Base-by-base conservation (phyloP, 441 rosid genomes). In the Melastoma candidum region DNA sequence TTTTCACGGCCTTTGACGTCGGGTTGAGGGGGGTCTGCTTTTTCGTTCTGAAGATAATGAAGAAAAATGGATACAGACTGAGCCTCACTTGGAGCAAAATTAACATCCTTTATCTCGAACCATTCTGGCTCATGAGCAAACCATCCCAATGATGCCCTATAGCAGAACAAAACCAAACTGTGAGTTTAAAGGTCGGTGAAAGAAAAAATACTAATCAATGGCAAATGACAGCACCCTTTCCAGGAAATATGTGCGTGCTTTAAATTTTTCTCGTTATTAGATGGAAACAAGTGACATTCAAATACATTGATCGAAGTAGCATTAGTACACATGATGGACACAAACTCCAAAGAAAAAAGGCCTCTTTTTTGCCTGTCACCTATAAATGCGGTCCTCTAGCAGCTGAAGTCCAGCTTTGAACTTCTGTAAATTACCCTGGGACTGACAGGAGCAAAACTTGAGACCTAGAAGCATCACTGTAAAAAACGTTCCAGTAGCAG, bases 401-500 rank as follows among this genome's bases (percentile, higher is more conserved):
- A 94, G 77, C 67, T 85, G 92, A 73, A 87, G 96, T 63, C 90
- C 99, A 49, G 76, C 61, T 81, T 80, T 87, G 55, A 85, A 90
- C 70, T 75, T 88, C 75, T 75, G 90, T 80, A 94, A 71, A 70
- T 85, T 87, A 49, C 94, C 85, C 70, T 83, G 89, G 62, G 75
- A 74, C 68, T 87, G 84, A 75, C 94, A 83, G 9, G 94, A 74
- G 73, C 97, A 90, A 68, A 83, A 90, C 80, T 87, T 94, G 58
- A 90, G 81, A 55, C 99, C 99, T 63, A 94, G 89, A 72, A 85
- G 96, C 99, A 94, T 94, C 70, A 86, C 54, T 26, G 97, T 90
- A 69, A 94, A 94, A 70, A 94, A 94, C 57, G 96, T 85, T 64
- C 99, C 99, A 55, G 90, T 71, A 32, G 97, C 97, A 50, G 95